Conservation (phyloP, 306 rosid species). For the Corylus americana region DNA sequence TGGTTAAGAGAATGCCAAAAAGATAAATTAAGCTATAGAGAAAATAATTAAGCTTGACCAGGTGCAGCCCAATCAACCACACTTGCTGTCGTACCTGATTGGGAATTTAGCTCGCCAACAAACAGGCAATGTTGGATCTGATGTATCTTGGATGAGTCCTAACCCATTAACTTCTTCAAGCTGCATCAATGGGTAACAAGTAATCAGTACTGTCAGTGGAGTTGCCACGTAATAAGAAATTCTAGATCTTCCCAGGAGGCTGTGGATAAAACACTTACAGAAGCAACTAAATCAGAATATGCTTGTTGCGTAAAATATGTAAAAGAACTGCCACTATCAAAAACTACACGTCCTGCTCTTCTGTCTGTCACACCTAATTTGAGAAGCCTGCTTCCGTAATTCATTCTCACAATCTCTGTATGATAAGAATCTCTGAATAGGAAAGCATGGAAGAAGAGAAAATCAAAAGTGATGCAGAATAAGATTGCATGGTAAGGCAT, state of each 20-base stretch:
- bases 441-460: constrained; percentile 15
- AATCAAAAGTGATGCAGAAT: constrained; percentile 11
- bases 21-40: neutral
- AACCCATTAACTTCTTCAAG: constrained; percentile 56
- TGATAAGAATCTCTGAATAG: constrained; percentile 62
- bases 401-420: constrained; percentile 50
- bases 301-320: constrained; percentile 68
- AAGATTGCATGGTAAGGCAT: constrained; percentile 7
- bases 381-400: constrained; percentile 56
- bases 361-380: constrained; percentile 42
- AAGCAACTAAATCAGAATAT: constrained; percentile 59
- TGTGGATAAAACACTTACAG: constrained; percentile 52
- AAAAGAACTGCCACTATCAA: constrained; percentile 85
- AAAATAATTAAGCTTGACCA: neutral
- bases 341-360: constrained; percentile 49
- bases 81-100: constrained; percentile 43
- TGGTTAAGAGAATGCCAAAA: neutral
- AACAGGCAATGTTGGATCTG: constrained; percentile 65
- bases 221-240: neutral
- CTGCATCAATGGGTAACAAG: constrained; percentile 40
- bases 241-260: constrained; percentile 7
- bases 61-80: constrained; percentile 1
- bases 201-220: constrained; percentile 13
- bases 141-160: constrained; percentile 54
- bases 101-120: constrained; percentile 68